These are phyloP conservation scores for Cornus florida DNA, from an alignment of 148 eudicot genomes.

Conservation along the genomic window DNA sequence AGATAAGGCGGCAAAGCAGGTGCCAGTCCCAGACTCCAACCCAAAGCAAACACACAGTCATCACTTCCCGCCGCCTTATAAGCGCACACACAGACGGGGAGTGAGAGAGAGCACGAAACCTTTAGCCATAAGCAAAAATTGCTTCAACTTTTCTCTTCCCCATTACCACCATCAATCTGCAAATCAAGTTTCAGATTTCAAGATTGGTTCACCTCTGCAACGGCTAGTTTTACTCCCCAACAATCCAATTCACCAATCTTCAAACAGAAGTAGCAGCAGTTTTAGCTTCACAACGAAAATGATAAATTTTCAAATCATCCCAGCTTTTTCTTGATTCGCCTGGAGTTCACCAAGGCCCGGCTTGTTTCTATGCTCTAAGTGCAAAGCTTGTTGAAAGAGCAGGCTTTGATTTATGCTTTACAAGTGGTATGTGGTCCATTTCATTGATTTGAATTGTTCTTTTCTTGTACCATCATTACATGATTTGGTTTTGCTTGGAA, in stretches of 20 bases:
- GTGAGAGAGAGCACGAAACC: neutral
- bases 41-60: too few relatives aligned
- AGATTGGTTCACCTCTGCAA: neutral
- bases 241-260: neutral
- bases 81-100: too few relatives aligned
- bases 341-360: constrained; percentile 87
- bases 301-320: constrained; percentile 16
- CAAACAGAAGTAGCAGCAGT: neutral
- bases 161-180: neutral
- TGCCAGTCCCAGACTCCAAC: too few relatives aligned
- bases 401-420: constrained; percentile 77
- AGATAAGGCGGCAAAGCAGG: too few relatives aligned
- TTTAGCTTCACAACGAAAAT: neutral
- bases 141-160: neutral
- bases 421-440: constrained; percentile 52
- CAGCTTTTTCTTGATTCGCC: constrained; percentile 54
- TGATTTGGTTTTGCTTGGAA: neutral
- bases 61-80: too few relatives aligned
- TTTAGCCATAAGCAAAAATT: neutral
- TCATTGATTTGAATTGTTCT: neutral
- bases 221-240: neutral
- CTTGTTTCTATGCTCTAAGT: constrained; percentile 89
- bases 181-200: neutral
- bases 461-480: neutral
- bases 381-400: constrained; percentile 79